phyloP scores from a whole-genome alignment of 352 stramenopile genomes.

The Globisporangium echinulatum region DNA sequence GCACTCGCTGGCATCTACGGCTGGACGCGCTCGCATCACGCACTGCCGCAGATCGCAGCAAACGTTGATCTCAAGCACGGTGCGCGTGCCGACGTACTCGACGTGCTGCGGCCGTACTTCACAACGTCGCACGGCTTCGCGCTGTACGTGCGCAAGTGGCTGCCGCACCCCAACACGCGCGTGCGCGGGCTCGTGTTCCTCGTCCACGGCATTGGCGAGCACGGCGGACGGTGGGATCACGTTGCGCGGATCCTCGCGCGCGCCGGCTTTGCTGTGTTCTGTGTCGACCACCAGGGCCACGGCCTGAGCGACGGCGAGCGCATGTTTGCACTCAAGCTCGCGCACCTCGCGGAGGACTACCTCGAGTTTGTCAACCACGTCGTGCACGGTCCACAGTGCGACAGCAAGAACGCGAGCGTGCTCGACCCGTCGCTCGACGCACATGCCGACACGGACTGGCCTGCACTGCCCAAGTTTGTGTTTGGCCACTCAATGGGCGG shows the following conservation, averaged over 20 bases:
- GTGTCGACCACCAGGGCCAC: constrained; percentile 54
- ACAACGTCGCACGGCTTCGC: constrained; percentile 29
- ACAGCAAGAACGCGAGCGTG: constrained; percentile 14
- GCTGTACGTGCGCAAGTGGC: constrained; percentile 41
- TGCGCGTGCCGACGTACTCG: background rate
- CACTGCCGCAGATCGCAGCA: constrained; percentile 12
- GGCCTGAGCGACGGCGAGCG: constrained; percentile 53
- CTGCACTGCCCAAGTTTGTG: constrained; percentile 39
- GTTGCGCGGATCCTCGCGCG: constrained; percentile 27
- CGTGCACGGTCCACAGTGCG: constrained; percentile 10
- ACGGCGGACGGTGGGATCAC: constrained; percentile 45
- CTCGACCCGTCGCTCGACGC: constrained; percentile 25
- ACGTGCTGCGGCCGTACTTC: constrained; percentile 25
- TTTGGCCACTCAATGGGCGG: constrained; percentile 54
- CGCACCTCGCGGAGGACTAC: constrained; percentile 41
- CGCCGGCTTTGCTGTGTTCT: constrained; percentile 43
- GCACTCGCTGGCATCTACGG: constrained; percentile 2
- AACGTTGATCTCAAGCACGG: constrained; percentile 1
- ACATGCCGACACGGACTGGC: constrained; percentile 27
- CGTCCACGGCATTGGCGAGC: constrained; percentile 49
- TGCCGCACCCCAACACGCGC: constrained; percentile 18
- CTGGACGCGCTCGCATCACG: constrained; percentile 11
- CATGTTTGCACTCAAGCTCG: constrained; percentile 37
- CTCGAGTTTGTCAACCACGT: constrained; percentile 50
- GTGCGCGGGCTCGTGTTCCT: constrained; percentile 41